Evolutionary conservation across 73 alveolate species (phyloP), one percentile per base, ranked within the genome.

Genomic region (Paramecium caudatum): DNA sequence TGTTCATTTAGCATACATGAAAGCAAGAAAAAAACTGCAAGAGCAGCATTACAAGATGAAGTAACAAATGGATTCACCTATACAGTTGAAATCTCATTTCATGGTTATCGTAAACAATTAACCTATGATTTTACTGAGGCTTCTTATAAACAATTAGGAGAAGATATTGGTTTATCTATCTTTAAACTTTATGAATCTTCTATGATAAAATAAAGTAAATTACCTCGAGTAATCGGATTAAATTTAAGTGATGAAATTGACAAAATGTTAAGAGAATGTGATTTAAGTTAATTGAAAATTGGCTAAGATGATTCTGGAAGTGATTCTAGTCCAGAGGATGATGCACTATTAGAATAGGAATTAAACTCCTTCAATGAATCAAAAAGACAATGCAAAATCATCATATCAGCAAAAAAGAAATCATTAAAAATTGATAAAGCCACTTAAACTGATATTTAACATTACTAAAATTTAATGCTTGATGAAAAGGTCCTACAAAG

Each of bases 311-410:
- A 68, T 37, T 68, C 55, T 3, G 84, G 55, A 10, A 68, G 61
- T 68, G 84, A 68, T 68, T 32, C 84, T 13, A 30, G 34, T 25
- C 84, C 84, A 10, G 55, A 68, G 4, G 84, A 68, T 12, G 84
- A 68, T 68, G 13, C 27, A 0, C 16, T 68, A 27, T 37, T 25
- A 63, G 82, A 63, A 7, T 34, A 13, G 19, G 84, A 68, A 68
- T 12, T 25, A 13, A 32, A 25, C 25, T 68, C 84, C 19, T 5
- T 68, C 2, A n/a, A n/a, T 0, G 61, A 68, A 16, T 37, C 84
- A 0, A 68, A 23, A 8, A 68, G 34, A 12, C 12, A 1, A 9
- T 27, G 84, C 3, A 32, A 8, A n/a, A 23, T 30, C 2, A 32
- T 17, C 2, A 25, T 55, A 49, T 21, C 25, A 6, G 25, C 70